Evolutionary conservation across 768 basidiomycete genomes (phyloP).

Genomic region (Macrolepiota albuminosa): DNA sequence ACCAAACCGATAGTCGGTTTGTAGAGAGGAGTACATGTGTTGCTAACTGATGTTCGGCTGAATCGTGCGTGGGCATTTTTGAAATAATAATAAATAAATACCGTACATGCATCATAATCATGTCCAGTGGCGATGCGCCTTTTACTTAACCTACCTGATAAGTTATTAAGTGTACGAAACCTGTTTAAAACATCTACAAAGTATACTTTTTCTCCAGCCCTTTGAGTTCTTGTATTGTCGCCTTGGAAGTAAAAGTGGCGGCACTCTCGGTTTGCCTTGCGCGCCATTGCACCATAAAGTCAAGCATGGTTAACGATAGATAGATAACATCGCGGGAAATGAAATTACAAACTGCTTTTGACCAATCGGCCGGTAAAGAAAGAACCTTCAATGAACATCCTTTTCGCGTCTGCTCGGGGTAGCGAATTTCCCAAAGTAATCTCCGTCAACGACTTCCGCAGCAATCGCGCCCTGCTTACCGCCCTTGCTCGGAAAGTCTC

Average conservation of each 20-base stretch:
- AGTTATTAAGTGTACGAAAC: background rate
- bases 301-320: background rate
- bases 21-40: background rate
- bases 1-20: background rate
- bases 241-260: background rate
- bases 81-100: background rate
- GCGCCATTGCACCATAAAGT: background rate
- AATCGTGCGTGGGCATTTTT: background rate
- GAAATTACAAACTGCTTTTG: background rate
- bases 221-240: background rate
- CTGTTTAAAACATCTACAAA: background rate
- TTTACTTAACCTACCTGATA: background rate
- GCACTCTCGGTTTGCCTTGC: background rate
- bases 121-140: constrained; percentile 4
- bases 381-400: background rate
- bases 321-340: background rate
- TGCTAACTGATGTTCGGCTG: background rate
- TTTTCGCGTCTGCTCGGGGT: constrained; percentile 9
- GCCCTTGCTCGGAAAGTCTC: constrained; percentile 4
- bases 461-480: constrained; percentile 5
- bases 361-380: background rate
- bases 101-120: background rate
- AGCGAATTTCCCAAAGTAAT: constrained; percentile 1
- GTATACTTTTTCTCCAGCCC: background rate
- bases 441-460: constrained; percentile 3